Evolutionary conservation across 768 basidiomycete genomes (phyloP), one percentile per base, ranked within the genome.

Genomic region (Crassisporium funariophilum): DNA sequence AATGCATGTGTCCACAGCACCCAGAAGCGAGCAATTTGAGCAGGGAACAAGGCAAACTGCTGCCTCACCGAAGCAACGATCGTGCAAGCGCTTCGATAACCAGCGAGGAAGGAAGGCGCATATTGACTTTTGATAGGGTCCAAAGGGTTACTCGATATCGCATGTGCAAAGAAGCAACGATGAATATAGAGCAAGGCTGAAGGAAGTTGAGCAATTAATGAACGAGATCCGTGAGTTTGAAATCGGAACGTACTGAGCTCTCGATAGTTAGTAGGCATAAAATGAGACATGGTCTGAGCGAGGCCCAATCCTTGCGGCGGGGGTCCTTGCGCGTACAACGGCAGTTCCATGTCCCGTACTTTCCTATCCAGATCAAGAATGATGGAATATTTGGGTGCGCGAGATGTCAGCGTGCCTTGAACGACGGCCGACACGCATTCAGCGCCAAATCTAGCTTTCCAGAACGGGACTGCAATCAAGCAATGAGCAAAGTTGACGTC

Each of bases 151-250:
- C 78, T 84, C 17, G 75, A 72, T 25, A 89, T 74, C 3, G 86
- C 87, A 58, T 86, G 82, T 3, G 86, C 83, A 54, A 89, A 87
- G 71, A 85, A 88, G 54, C 83, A 82, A 12, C 87, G 83, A 60
- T 88, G 86, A 40, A 88, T 77, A 58, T 86, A 86, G 7, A 88
- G 66, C 23, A 88, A 70, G n/a, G 83, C 86, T 88, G 22, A 36
- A 34, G 24, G 10, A 17, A 12, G 35, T 36, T 17, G 27, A 45
- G 22, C 9, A 16, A 9, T 39, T 41, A 13, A 48, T 31, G 44
- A 25, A 47, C 44, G n/a, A 44, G 11, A 35, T 36, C 3, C 1
- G 16, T 27, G 37, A 20, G 42, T 31, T 31, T 24, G 2, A 37
- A 43, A 35, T 16, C 20, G 25, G 24, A 3, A 63, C 83, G 57